These are phyloP conservation scores for Cicer yamashitae DNA, from an alignment of 306 rosid genomes.

Conservation along the genomic window DNA sequence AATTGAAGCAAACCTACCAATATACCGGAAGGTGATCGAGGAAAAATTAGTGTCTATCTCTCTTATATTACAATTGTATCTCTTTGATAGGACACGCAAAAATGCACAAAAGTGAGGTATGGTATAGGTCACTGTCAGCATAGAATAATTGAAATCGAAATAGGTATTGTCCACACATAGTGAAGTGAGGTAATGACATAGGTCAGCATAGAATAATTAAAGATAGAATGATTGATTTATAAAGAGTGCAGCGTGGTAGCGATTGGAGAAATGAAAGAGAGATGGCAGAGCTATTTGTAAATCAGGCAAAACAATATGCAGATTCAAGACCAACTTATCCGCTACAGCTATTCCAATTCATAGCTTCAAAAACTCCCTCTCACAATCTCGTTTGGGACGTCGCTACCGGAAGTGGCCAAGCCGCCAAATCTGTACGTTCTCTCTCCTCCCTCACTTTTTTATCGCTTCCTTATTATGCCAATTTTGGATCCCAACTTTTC, in stretches of 20 bases:
- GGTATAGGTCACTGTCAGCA: too few species aligned
- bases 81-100: too few species aligned
- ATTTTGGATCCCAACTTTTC: too few species aligned
- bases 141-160: too few species aligned
- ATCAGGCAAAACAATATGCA: constrained; percentile 69
- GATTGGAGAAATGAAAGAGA: neutral
- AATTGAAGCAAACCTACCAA: too few species aligned
- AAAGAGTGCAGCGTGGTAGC: neutral
- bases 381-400: constrained; percentile 83
- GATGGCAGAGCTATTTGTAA: constrained; percentile 53
- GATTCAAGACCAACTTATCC: constrained; percentile 72
- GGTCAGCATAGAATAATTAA: neutral
- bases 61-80: too few species aligned
- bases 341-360: constrained; percentile 57
- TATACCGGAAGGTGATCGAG: too few species aligned
- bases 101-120: too few species aligned
- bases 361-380: constrained; percentile 69
- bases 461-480: neutral
- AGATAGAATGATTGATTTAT: neutral
- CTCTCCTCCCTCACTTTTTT: neutral
- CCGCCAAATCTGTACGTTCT: constrained; percentile 63
- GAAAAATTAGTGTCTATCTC: too few species aligned
- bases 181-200: neutral
- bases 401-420: constrained; percentile 92
- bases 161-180: neutral